These are phyloP conservation scores for Rubia tinctorum DNA, from an alignment of 305 asterid genomes.

Conservation along the genomic window DNA sequence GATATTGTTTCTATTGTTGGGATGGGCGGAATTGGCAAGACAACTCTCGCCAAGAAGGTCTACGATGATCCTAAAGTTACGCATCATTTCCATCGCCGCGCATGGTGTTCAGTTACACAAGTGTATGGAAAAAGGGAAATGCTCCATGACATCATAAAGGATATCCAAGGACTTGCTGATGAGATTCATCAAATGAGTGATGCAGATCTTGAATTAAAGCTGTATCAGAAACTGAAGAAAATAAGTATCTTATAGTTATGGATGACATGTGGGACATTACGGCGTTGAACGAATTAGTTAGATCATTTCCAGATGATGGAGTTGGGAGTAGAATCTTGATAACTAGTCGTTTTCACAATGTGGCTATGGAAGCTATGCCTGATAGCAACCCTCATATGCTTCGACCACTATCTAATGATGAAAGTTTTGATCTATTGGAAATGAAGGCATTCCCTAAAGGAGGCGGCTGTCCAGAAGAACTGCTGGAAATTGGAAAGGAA, in stretches of 20 bases:
- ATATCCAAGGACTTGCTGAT: constrained; percentile 1
- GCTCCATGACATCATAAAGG: constrained; percentile 6
- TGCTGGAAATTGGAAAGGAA: background rate
- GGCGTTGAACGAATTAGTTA: background rate
- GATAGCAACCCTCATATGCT: constrained; percentile 5
- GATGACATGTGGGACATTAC: constrained; percentile 3
- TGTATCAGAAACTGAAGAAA: constrained; percentile 2
- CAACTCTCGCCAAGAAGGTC: constrained; percentile 13
- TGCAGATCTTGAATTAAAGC: background rate
- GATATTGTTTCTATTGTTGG: constrained; percentile 8
- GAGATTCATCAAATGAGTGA: constrained; percentile 6
- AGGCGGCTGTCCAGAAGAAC: background rate
- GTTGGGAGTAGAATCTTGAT: constrained; percentile 11
- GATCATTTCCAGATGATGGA: constrained; percentile 8
- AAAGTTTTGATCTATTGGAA: constrained; percentile 1
- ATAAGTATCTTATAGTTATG: constrained; percentile 10
- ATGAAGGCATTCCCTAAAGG: constrained; percentile 1
- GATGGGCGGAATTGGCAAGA: constrained; percentile 9
- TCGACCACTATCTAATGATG: constrained; percentile 6
- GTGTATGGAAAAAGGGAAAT: constrained; percentile 12
- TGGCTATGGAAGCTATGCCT: constrained; percentile 8
- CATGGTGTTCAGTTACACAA: constrained; percentile 5
- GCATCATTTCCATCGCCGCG: constrained; percentile 8
- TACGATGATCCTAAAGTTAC: background rate
- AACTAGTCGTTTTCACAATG: constrained; percentile 6